Base-by-base conservation (phyloP, 192 early-diverging fungal genomes). In the Coemansia sp. region DNA sequence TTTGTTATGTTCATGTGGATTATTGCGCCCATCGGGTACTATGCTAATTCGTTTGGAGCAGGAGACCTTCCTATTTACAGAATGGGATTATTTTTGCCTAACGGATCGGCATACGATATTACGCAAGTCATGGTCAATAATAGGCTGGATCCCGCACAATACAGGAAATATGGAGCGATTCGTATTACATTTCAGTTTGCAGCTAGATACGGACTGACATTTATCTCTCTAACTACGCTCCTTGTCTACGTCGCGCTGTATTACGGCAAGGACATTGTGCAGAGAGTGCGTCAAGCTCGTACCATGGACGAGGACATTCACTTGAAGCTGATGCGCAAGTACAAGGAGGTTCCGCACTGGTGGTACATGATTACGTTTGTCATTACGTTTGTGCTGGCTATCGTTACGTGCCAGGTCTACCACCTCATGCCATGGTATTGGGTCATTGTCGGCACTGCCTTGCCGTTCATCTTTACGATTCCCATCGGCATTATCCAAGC, bases 401-500 rank as follows among this genome's bases (percentile, higher is more conserved):
- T 84, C 12, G 68, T 76, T 41, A 73, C 74, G 2, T 84, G 82
- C 44, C 62, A 84, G 35, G 82, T 84, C 6, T 84, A 66, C 59
- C 44, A 66, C 22, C 66, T 84, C 41, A 73, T 84, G 76, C 73
- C 74, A 3, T 92, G 89, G 89, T 96, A 91, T 87, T 91, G 85
- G 75, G 78, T 90, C 29, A 65, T 92, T 47, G 80, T 92, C 30
- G 84, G 87, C 32, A 74, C 89, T 12, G 70, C 64, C 7, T 71
- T 92, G 16, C 78, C 89, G 20, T 56, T 85, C 12, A 65, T 94
- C 8, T 92, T 90, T 59, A 85, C 87, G 22, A 78, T 94, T 6
- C 93, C 93, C 6, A 87, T 97, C 38, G 95, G 93, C 69, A 89
- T 94, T 20, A 84, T 97, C 55, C 80, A 84, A 44, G 90, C 89